phyloP scores from a whole-genome alignment of 441 rosid species.

The Iberis amara region DNA sequence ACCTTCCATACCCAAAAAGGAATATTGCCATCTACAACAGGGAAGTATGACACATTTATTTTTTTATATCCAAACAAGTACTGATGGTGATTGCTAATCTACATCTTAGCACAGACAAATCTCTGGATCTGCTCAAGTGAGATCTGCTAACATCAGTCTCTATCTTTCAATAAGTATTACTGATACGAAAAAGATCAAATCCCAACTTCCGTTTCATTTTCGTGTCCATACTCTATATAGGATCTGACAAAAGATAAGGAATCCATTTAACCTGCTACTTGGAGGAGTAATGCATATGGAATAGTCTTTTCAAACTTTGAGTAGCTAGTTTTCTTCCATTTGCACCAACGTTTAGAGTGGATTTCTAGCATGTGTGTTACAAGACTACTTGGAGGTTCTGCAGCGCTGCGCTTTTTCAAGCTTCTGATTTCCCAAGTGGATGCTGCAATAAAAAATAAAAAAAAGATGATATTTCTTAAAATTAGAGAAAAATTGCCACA shows the following conservation, averaged over 20 bases:
- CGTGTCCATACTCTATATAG: constrained; percentile 5
- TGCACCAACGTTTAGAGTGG: constrained; percentile 60
- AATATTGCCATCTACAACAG: constrained; percentile 4
- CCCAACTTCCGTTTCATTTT: constrained; percentile 12
- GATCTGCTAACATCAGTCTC: constrained; percentile 14
- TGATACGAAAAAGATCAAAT: constrained; percentile 12
- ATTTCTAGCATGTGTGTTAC: constrained; percentile 88
- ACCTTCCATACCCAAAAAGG: not conserved
- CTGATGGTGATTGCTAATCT: constrained; percentile 2
- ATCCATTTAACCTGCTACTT: constrained; percentile 69
- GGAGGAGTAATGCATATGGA: constrained; percentile 75
- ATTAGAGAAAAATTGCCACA: not conserved
- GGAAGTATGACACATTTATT: constrained; percentile 1
- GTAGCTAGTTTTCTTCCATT: constrained; percentile 71
- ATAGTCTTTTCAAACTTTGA: constrained; percentile 88
- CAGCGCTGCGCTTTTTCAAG: constrained; percentile 61
- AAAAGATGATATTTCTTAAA: constrained; percentile 19
- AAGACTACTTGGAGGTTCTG: constrained; percentile 59
- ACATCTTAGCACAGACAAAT: constrained; percentile 10
- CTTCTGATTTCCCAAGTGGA: constrained; percentile 93
- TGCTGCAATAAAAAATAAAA: constrained; percentile 45
- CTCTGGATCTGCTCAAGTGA: constrained; percentile 3
- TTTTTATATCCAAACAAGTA: constrained; percentile 10
- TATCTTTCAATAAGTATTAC: not conserved
- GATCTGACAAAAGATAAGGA: constrained; percentile 13